Evolutionary conservation across 1,284 basidiomycete genomes (phyloP), one percentile per base, ranked within the genome.

Genomic region (Blastosporella zonata): DNA sequence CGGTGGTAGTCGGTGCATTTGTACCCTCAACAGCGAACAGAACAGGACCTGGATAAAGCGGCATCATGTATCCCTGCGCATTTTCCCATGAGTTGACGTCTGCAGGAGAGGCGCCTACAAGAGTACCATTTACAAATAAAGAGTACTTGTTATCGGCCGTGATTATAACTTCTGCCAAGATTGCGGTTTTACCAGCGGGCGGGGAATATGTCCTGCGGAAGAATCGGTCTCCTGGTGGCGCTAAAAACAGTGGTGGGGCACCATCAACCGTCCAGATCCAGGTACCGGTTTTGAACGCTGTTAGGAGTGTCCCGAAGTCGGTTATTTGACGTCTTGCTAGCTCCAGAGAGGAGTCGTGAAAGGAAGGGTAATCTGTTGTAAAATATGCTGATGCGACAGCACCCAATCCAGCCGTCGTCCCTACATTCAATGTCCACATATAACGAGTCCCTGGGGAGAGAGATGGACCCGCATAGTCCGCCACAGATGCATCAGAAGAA

Each of bases 251-350:
- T 20, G 45, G 49, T 6, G 45, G 41, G 10, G 29, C 29, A 6
- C 33, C 49, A 29, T 54, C 52, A 10, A 20, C 27, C 17, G 52
- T 54, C 52, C 52, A 54, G 7, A 54, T 51, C 52, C 52, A 54
- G 20, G 49, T 51, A 1, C 48, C 34, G 13, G 38, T 31, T 9
- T 28, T 46, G 25, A 54, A 54, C 2, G 42, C 34, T 20, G 17
- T 23, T 12, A 27, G 21, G 2, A 54, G 42, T 20, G 45, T 44
- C 20, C 49, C 52, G 20, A 50, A 34, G 41, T 47, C 34, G 20
- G 21, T 22, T 15, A 10, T n/a, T 40, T 54, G 52, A 5, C 52
- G 49, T 17, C 27, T 35, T 44, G 18, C 35, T 6, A 54, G 27
- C 27, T 38, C 31, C 6, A 39, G 41, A 34, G 35, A 29, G 1